These are phyloP conservation scores for Glycine latifolia DNA, from an alignment of 306 rosid species.

Conservation along the genomic window DNA sequence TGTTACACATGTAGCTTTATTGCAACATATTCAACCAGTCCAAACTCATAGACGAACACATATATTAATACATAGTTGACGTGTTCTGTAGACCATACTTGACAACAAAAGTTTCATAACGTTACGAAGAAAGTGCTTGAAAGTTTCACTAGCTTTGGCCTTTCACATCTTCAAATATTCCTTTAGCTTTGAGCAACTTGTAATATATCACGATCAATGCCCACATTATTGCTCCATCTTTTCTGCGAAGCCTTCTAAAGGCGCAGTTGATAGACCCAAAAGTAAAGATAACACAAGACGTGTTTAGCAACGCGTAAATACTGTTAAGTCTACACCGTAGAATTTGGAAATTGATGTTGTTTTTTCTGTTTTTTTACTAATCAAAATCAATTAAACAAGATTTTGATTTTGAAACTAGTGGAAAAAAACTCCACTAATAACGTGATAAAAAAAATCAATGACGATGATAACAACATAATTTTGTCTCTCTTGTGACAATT, in stretches of 20 bases:
- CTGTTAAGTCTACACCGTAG: neutral
- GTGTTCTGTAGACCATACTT: neutral
- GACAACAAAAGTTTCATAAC: neutral
- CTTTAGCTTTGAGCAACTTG: too few relatives aligned
- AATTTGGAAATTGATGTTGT: neutral
- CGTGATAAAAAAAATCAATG: too few relatives aligned
- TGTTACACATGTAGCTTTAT: too few relatives aligned
- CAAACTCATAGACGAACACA: neutral
- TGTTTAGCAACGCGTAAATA: conserved; percentile 36
- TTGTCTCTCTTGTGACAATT: neutral
- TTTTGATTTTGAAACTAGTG: too few relatives aligned
- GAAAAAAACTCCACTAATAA: too few relatives aligned
- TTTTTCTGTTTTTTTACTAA: neutral
- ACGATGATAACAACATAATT: neutral
- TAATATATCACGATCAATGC: neutral
- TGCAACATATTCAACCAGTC: conserved; percentile 8
- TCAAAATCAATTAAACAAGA: neutral
- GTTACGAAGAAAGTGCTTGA: conserved; percentile 40
- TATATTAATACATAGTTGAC: neutral
- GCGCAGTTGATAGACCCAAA: neutral
- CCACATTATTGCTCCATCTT: neutral
- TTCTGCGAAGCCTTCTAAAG: neutral
- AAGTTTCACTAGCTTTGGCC: neutral
- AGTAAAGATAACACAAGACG: neutral
- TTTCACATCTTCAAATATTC: neutral